These are phyloP conservation scores for Coemansia sp. DNA, from an alignment of 192 early-diverging fungal species.

Conservation along the genomic window DNA sequence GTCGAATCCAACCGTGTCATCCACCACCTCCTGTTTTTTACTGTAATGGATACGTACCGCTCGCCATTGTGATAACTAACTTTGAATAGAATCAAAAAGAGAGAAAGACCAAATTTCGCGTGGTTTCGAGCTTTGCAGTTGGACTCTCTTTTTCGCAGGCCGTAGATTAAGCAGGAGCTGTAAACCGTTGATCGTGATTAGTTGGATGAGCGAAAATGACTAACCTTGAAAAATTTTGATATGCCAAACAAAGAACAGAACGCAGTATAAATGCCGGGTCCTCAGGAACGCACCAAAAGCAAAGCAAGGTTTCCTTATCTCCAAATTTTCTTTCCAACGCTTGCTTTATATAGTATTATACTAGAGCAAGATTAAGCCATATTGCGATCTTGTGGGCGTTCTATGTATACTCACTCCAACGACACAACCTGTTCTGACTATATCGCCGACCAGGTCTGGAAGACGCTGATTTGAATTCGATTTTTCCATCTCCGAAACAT, in stretches of 20 bases:
- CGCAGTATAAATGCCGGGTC: neutral
- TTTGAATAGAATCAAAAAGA: slow-evolving; percentile 5
- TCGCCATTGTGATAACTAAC: slow-evolving; percentile 29
- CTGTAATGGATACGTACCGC: slow-evolving; percentile 46
- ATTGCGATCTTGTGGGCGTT: neutral
- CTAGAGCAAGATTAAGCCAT: neutral
- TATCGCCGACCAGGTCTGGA: slow-evolving; percentile 56
- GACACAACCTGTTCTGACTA: slow-evolving; percentile 55
- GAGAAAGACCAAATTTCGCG: neutral
- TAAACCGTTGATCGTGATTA: neutral
- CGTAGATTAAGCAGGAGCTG: neutral
- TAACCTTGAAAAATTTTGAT: neutral
- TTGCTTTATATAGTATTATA: slow-evolving; percentile 1
- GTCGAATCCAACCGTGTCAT: neutral
- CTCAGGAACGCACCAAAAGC: neutral
- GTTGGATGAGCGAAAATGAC: neutral
- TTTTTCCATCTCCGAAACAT: too few relatives aligned
- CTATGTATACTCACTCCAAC: slow-evolving; percentile 44
- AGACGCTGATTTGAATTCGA: slow-evolving; percentile 34
- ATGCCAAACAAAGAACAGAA: neutral
- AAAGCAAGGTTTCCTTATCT: neutral
- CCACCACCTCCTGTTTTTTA: neutral
- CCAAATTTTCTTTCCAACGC: neutral
- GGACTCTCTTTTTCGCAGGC: neutral
- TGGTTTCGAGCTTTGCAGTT: neutral